phyloP scores from a whole-genome alignment of 2,329 filamentous ascomycete species.

The Trichoderma gracile region DNA sequence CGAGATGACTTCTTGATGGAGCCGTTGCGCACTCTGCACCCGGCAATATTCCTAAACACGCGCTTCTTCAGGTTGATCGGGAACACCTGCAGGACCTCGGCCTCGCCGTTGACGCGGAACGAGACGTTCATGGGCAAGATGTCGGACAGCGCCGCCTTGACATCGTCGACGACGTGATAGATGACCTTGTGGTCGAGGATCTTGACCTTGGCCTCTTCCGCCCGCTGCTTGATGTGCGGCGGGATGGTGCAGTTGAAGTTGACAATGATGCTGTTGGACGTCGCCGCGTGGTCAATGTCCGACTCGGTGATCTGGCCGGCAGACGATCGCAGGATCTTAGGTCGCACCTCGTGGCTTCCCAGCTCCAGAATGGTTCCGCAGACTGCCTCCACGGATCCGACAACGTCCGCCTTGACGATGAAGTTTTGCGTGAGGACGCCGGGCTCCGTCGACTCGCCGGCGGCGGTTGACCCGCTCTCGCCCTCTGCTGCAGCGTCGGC shows the following conservation, averaged over 20 bases:
- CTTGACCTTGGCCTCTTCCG: slow-evolving; percentile 68
- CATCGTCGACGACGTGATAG: slow-evolving; percentile 74
- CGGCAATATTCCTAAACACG: slow-evolving; percentile 74
- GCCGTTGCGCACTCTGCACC: slow-evolving; percentile 85
- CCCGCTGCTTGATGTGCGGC: slow-evolving; percentile 66
- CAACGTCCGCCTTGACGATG: slow-evolving; percentile 89
- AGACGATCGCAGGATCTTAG: slow-evolving; percentile 73
- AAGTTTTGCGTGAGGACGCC: slow-evolving; percentile 68
- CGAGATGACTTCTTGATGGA: slow-evolving; percentile 62
- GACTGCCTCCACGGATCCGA: slow-evolving; percentile 90
- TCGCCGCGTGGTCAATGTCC: slow-evolving; percentile 84
- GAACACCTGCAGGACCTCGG: slow-evolving; percentile 81
- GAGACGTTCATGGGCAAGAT: slow-evolving; percentile 67
- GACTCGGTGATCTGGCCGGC: slow-evolving; percentile 81
- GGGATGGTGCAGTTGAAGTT: slow-evolving; percentile 81
- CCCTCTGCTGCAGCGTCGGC: slow-evolving; percentile 41
- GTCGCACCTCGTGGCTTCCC: slow-evolving; percentile 79
- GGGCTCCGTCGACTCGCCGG: slow-evolving; percentile 40
- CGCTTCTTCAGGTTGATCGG: slow-evolving; percentile 76
- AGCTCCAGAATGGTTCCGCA: slow-evolving; percentile 73
- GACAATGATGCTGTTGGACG: slow-evolving; percentile 73
- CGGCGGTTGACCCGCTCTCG: slow-evolving; percentile 36
- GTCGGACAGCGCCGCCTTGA: slow-evolving; percentile 67
- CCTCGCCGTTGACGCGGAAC: slow-evolving; percentile 78
- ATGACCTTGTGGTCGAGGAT: slow-evolving; percentile 88